These are phyloP conservation scores for Chimonanthus praecox DNA, from an alignment of 164 flowering plant species.

Conservation along the genomic window DNA sequence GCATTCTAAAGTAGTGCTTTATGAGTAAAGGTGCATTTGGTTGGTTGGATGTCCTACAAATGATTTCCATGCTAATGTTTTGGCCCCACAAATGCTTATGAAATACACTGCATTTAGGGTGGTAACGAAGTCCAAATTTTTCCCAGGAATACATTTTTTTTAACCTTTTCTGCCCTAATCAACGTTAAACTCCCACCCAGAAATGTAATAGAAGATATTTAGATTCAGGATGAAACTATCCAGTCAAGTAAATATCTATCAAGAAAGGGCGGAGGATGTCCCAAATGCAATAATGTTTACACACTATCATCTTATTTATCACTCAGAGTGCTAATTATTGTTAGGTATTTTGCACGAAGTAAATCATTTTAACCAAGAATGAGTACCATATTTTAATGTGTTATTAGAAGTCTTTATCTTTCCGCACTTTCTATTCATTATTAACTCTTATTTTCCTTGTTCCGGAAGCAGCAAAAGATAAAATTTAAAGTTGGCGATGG, in stretches of 20 bases:
- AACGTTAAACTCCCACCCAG: background rate
- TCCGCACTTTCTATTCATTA: background rate
- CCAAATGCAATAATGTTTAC: background rate
- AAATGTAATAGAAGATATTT: background rate
- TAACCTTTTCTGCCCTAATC: background rate
- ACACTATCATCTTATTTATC: background rate
- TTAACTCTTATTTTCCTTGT: constrained; percentile 5
- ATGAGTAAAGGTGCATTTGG: background rate
- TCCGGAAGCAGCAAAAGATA: constrained; percentile 37
- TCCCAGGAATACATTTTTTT: background rate
- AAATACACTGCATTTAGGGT: background rate
- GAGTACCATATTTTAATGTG: background rate
- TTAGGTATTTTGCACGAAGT: background rate
- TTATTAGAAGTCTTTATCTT: no score
- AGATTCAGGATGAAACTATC: background rate
- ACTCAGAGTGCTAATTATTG: background rate
- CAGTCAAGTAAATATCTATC: background rate
- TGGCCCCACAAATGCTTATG: background rate
- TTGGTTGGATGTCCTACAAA: background rate
- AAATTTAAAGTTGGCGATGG: constrained; percentile 53
- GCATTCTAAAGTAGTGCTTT: background rate
- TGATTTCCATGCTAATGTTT: background rate
- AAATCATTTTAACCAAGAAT: background rate
- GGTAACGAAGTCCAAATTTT: background rate
- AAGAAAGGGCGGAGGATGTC: background rate